Evolutionary conservation across 2,329 filamentous ascomycete species (phyloP).

Genomic region (Trichoderma hamatum): DNA sequence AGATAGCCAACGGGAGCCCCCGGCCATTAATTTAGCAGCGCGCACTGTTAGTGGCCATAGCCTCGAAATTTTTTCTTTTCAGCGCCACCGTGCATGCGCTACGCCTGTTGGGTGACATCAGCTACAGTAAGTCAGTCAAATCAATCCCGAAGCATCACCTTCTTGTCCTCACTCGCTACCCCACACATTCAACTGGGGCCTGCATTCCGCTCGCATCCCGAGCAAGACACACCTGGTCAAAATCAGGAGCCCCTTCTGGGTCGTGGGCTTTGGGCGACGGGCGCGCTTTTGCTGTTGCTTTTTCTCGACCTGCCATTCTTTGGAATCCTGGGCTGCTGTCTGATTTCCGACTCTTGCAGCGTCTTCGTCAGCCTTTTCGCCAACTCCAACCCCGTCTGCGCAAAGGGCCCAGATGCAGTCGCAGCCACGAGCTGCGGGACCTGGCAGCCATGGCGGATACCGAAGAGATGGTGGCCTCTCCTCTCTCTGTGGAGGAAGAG

Average conservation of each 20-base stretch:
- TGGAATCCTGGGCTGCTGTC: background rate
- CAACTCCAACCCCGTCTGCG: slow-evolving; percentile 14
- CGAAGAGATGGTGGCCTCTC: slow-evolving; percentile 55
- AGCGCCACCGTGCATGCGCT: slow-evolving; percentile 8
- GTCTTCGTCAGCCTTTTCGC: background rate
- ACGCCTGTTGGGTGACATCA: slow-evolving; percentile 22
- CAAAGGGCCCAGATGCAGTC: slow-evolving; percentile 42
- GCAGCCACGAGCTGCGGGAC: slow-evolving; percentile 34
- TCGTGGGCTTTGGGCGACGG: background rate
- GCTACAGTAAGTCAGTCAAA: slow-evolving; percentile 3
- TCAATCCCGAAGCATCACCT: slow-evolving; percentile 22
- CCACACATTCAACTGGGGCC: slow-evolving; percentile 19
- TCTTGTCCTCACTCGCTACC: slow-evolving; percentile 12
- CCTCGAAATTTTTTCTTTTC: background rate
- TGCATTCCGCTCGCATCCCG: slow-evolving; percentile 13
- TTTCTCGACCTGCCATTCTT: background rate
- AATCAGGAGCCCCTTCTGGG: slow-evolving; percentile 14
- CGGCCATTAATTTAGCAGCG: background rate
- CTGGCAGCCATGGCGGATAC: slow-evolving; percentile 59
- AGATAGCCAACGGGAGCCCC: background rate
- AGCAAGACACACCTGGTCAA: slow-evolving; percentile 1
- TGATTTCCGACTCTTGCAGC: background rate
- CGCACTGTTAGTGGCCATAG: background rate
- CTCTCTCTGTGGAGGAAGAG: slow-evolving; percentile 71
- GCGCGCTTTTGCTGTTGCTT: background rate